Percentiles rank a stretch among this genome's conserved stretches.
Conservation (phyloP, 2,329 filamentous ascomycete genomes). For the Parastagonospora nodorum region DNA sequence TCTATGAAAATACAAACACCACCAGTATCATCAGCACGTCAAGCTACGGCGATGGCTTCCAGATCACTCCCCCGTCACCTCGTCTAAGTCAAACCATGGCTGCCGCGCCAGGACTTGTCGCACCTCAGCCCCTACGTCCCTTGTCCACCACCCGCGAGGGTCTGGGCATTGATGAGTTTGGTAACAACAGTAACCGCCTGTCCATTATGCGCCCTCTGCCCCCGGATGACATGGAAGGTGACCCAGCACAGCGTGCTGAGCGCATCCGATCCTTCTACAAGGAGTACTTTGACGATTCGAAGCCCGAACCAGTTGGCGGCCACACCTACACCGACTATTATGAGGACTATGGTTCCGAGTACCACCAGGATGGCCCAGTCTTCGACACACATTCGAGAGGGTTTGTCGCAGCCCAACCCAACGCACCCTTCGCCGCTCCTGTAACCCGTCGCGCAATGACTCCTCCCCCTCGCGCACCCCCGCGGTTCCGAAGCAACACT, state of each 20-base stretch:
- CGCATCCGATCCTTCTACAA: conserved; percentile 99
- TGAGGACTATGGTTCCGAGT: conserved; percentile 75
- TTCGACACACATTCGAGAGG: conserved; percentile 63
- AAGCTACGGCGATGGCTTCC: conserved; percentile 61
- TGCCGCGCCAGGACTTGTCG: conserved; percentile 25
- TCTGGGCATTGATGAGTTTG: conserved; percentile 39
- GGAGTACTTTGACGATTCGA: conserved; percentile 94
- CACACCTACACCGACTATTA: conserved; percentile 62
- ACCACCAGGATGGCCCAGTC: conserved; percentile 65
- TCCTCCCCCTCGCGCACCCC: conserved; percentile 75
- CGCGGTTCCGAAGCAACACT: conserved; percentile 54
- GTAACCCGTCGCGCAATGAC: conserved; percentile 93
- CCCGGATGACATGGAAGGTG: conserved; percentile 82
- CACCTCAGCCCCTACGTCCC: conserved; percentile 37
- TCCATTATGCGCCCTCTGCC: conserved; percentile 81
- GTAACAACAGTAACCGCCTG: conserved; percentile 54
- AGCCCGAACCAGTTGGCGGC: conserved; percentile 49
- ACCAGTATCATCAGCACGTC: conserved; percentile 54
- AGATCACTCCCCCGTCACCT: conserved; percentile 52
- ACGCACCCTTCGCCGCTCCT: conserved; percentile 76
- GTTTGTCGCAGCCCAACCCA: conserved; percentile 61
- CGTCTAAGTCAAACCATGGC: conserved; percentile 22
- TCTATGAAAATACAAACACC: conserved; percentile 41
- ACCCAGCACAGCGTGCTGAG: conserved; percentile 92
- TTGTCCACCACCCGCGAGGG: conserved; percentile 18